Evolutionary conservation across 2,329 filamentous ascomycete genomes (phyloP).

Genomic region (Fusarium coicis): DNA sequence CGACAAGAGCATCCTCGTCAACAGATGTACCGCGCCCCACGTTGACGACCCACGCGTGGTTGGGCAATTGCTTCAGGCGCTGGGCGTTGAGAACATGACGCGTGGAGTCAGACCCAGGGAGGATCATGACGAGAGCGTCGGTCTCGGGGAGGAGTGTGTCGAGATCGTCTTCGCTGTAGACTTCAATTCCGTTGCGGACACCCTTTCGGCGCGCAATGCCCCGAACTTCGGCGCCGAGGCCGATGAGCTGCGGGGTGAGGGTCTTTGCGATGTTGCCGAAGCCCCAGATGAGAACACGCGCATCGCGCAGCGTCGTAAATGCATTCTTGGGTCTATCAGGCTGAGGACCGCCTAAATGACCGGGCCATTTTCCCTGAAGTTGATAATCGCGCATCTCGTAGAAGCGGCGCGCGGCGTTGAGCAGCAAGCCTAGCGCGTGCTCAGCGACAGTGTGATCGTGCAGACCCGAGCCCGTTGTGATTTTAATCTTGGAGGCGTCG

Average conservation of each 20-base stretch:
- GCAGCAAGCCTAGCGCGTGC: conserved; percentile 69
- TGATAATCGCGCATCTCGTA: conserved; percentile 73
- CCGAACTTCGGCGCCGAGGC: conserved; percentile 66
- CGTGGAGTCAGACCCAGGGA: conserved; percentile 68
- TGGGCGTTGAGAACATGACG: conserved; percentile 65
- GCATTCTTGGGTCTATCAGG: conserved; percentile 65
- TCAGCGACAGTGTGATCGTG: conserved; percentile 74
- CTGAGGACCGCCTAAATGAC: conserved; percentile 70
- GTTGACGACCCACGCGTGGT: conserved; percentile 67
- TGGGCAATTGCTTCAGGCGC: conserved; percentile 63
- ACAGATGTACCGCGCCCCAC: conserved; percentile 61
- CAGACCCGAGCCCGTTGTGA: conserved; percentile 71
- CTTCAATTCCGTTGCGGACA: conserved; percentile 67
- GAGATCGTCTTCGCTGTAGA: conserved; percentile 65
- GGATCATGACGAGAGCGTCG: conserved; percentile 75
- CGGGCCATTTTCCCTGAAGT: conserved; percentile 66
- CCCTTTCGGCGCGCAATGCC: conserved; percentile 68
- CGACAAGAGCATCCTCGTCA: conserved; percentile 60
- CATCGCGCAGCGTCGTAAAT: conserved; percentile 70
- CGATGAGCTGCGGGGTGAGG: conserved; percentile 64
- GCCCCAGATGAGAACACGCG: conserved; percentile 70
- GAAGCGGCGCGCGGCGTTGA: conserved; percentile 66
- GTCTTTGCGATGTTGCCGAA: conserved; percentile 74
- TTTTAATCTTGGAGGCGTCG: conserved; percentile 58
- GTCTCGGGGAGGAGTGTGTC: conserved; percentile 64